Percentiles rank a stretch among this genome's conserved stretches.
These are phyloP conservation scores for Aspergillus sp. DNA, from an alignment of 2,329 filamentous ascomycete species.

Conservation along the genomic window DNA sequence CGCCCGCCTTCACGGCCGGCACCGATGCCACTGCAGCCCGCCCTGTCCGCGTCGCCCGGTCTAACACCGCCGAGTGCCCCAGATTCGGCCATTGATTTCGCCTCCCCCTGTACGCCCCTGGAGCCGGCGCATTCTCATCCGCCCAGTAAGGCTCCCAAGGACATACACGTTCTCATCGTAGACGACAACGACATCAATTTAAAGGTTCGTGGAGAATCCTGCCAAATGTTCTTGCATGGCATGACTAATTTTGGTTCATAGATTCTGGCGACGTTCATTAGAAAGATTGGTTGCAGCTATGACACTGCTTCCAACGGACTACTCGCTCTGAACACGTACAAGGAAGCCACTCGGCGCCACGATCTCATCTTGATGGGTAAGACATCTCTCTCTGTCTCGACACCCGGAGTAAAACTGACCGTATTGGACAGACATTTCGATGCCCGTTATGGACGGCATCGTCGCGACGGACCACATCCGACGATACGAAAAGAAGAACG, in stretches of 20 bases:
- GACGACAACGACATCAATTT: conserved; percentile 47
- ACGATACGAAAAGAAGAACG: conserved; percentile 29
- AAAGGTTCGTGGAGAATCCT: conserved; percentile 17
- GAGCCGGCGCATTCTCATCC: neutral
- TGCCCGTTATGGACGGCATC: conserved; percentile 48
- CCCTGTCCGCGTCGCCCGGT: neutral
- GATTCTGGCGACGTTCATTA: conserved; percentile 39
- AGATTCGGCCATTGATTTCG: neutral
- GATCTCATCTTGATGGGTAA: conserved; percentile 38
- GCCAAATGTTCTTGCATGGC: no score
- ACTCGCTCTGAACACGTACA: conserved; percentile 40
- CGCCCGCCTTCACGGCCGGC: neutral
- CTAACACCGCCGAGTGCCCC: neutral
- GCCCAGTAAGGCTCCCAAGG: neutral
- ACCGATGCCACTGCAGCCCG: neutral
- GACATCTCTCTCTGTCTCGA: neutral
- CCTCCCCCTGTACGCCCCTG: neutral
- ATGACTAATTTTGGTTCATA: conserved; percentile 1
- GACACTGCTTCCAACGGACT: conserved; percentile 41
- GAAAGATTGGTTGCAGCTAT: conserved; percentile 37
- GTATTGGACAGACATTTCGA: conserved; percentile 39
- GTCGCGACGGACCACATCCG: conserved; percentile 45
- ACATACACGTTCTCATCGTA: conserved; percentile 37
- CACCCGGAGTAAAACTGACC: neutral
- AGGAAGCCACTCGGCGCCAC: conserved; percentile 27